A percentile compares a stretch with the other conserved stretches of the same genome.
phyloP scores from a whole-genome alignment of 257 asterid species.

The Sherardia arvensis region DNA sequence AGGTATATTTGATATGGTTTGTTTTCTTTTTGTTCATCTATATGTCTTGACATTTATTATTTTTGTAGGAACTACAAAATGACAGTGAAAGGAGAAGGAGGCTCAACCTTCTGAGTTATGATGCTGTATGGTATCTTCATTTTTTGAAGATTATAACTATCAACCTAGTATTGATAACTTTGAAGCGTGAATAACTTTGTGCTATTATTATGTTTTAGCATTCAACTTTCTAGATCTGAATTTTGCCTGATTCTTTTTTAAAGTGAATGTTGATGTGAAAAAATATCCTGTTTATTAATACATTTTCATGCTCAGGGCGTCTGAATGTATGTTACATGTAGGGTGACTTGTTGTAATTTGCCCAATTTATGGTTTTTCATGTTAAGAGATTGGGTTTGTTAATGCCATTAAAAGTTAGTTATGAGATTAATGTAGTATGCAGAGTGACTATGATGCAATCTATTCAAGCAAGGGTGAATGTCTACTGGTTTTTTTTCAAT shows the following conservation, averaged over 20 bases:
- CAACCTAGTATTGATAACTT: too few species aligned
- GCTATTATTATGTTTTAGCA: neutral
- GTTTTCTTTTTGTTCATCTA: neutral
- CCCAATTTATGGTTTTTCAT: neutral
- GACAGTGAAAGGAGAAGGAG: constrained; percentile 59
- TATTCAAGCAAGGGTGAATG: neutral
- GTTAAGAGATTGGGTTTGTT: neutral
- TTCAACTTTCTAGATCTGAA: neutral
- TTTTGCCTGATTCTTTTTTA: neutral
- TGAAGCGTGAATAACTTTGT: too few species aligned
- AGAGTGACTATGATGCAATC: neutral
- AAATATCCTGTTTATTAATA: neutral
- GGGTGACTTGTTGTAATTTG: neutral
- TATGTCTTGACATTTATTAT: neutral
- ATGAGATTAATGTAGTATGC: neutral
- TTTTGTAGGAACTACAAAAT: constrained; percentile 51
- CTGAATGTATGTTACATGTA: neutral
- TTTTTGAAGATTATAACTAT: neutral
- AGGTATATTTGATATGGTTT: constrained; percentile 22
- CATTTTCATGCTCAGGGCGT: neutral
- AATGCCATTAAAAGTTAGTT: neutral
- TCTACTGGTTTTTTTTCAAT: neutral
- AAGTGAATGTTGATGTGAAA: neutral
- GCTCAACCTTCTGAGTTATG: constrained; percentile 43
- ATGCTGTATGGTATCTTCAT: neutral